Evolutionary conservation across 176 grass and related monocot species (phyloP), one percentile per base, ranked within the genome.

Genomic region (Ampelocalamus luodianensis): DNA sequence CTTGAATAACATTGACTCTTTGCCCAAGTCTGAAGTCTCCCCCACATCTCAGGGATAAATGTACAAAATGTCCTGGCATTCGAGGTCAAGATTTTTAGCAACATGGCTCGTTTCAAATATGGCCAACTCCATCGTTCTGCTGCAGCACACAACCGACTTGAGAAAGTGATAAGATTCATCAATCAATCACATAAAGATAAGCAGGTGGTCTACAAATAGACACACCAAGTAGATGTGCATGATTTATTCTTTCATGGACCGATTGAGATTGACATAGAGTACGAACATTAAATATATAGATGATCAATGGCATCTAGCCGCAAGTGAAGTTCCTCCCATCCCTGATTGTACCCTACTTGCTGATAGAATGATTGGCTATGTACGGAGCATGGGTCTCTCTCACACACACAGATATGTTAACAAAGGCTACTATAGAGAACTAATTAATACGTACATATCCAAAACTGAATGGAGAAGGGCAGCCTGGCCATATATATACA

Each of bases 1-100:
- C 87, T 96, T 93, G 94, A 72, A 79, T 85, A 76, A 85, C 86
- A 91, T 85, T 90, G 87, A 89, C 87, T 91, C 74, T 80, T 82
- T 34, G 58, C 64, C 38, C 54, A 86, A 76, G 54, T 70, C 42
- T 66, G 76, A 85, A 62, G 82, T 51, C 82, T 74, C 27, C 39
- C 39, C 80, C 65, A 64, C 34, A 71, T 63, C 27, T 61, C 71
- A 82, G 71, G 79, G 79, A 69, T 46, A 79, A 29, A 78, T 77
- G 53, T 8, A 83, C 17, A 66, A 40, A 71, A 11, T 62, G 53
- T 12, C 4, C 14, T 72, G 18, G 56, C 32, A 54, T 72, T 65
- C 13, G 65, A 56, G 74, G 80, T 56, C 80, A 79, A 83, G 14
- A 22, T 20, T 83, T 73, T 22, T 44, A 48, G 86, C 32, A 34